These are phyloP conservation scores for Cyberlindnera maritima DNA, from an alignment of 805 yeast species.

Conservation along the genomic window DNA sequence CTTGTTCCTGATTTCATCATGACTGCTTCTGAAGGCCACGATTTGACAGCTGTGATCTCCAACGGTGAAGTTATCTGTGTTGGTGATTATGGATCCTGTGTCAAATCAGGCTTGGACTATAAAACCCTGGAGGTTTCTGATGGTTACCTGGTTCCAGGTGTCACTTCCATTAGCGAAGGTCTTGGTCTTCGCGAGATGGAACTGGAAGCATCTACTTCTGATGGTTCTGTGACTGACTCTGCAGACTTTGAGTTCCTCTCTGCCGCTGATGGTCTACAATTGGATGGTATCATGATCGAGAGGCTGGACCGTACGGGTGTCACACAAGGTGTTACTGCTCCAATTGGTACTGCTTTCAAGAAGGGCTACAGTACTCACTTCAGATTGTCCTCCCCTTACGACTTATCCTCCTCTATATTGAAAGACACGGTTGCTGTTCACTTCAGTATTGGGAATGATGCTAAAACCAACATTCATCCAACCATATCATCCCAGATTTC, in stretches of 20 bases:
- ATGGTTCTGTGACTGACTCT: constrained; percentile 1
- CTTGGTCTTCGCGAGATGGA: constrained; percentile 9
- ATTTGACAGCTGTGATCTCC: constrained; percentile 5
- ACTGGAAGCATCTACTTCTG: constrained; percentile 3
- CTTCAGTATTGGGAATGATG: constrained; percentile 6
- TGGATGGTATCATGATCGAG: constrained; percentile 5
- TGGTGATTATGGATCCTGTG: neutral
- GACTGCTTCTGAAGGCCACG: neutral
- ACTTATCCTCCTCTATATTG: constrained; percentile 1
- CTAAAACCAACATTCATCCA: constrained; percentile 3
- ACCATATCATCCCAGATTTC: constrained; percentile 9
- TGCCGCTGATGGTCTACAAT: constrained; percentile 9
- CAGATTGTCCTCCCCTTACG: neutral
- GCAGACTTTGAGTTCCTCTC: constrained; percentile 1
- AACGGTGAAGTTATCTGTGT: constrained; percentile 4
- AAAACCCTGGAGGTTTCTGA: neutral
- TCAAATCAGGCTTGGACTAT: neutral
- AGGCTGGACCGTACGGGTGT: constrained; percentile 6
- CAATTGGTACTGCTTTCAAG: constrained; percentile 4
- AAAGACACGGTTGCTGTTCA: constrained; percentile 8
- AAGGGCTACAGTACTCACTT: constrained; percentile 10
- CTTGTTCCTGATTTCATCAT: constrained; percentile 2
- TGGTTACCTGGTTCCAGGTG: constrained; percentile 7
- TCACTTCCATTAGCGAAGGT: constrained; percentile 8
- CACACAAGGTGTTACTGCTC: constrained; percentile 9